Evolutionary conservation across 2,329 filamentous ascomycete genomes (phyloP).

Genomic region (Cordyceps fumosorosea): DNA sequence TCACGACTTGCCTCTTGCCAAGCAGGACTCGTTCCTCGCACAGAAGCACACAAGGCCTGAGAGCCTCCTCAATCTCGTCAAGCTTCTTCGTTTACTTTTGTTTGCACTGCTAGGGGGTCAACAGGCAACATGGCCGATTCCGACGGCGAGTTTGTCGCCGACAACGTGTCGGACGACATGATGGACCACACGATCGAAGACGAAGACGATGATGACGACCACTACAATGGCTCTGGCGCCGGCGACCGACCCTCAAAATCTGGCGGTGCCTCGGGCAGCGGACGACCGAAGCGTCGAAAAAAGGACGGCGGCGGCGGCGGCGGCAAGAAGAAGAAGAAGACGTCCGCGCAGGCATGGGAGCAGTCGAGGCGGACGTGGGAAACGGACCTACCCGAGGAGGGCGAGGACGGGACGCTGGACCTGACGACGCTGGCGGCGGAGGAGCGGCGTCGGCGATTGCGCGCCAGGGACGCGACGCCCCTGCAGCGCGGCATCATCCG

Average conservation of each 20-base stretch:
- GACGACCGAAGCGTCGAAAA: conserved; percentile 10
- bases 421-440: conserved; percentile 75
- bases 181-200: conserved; percentile 41
- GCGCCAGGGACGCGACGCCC: conserved; percentile 73
- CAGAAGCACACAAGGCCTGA: background rate
- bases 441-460: conserved; percentile 72
- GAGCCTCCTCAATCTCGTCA: background rate
- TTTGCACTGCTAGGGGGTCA: background rate
- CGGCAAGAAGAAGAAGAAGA: conserved; percentile 23
- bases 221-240: conserved; percentile 14
- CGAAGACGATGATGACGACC: conserved; percentile 21
- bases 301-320: background rate
- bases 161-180: conserved; percentile 58
- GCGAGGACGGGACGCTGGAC: conserved; percentile 70
- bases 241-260: conserved; percentile 21
- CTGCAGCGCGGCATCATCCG: conserved; percentile 95
- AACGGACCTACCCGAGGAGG: conserved; percentile 60
- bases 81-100: background rate
- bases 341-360: conserved; percentile 55
- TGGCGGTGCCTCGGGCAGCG: conserved; percentile 18
- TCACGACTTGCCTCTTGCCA: background rate
- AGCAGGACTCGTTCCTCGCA: background rate
- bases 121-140: conserved; percentile 59
- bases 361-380: conserved; percentile 65
- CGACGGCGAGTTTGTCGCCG: conserved; percentile 62